Evolutionary conservation across 1,284 basidiomycete species (phyloP).

Genomic region (Coniophora puteana): DNA sequence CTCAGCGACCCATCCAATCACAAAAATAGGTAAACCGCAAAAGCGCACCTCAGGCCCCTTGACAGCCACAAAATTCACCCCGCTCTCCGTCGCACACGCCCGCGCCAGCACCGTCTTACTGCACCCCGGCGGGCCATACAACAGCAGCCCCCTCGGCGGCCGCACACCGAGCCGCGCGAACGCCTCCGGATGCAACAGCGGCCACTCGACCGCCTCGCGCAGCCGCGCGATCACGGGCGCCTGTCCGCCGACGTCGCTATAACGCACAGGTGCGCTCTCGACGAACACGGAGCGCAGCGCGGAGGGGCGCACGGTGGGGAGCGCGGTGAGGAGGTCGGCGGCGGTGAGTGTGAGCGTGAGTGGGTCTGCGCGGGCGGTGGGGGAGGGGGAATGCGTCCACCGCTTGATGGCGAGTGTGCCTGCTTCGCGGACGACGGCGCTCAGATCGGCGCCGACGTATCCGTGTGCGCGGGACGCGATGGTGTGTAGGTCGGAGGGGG

Average conservation of each 20-base stretch:
- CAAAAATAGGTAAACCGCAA: not conserved
- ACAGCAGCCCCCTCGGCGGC: conserved; percentile 86
- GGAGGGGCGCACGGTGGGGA: conserved; percentile 84
- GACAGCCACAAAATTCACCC: conserved; percentile 96
- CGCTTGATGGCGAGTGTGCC: conserved; percentile 90
- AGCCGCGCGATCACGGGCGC: conserved; percentile 76
- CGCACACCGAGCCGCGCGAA: conserved; percentile 87
- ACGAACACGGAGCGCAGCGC: conserved; percentile 93
- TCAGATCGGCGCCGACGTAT: conserved; percentile 95
- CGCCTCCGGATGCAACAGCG: conserved; percentile 79
- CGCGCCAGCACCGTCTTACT: conserved; percentile 95
- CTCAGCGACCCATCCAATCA: too few species aligned
- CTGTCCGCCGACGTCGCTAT: conserved; percentile 91
- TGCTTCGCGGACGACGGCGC: conserved; percentile 89
- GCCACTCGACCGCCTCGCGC: conserved; percentile 93
- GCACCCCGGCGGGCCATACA: conserved; percentile 98
- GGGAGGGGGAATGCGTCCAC: conserved; percentile 43
- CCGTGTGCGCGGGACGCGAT: conserved; percentile 87
- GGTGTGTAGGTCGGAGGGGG: conserved; percentile 53
- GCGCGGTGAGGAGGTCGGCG: conserved; percentile 67
- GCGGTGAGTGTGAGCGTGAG: conserved; percentile 45
- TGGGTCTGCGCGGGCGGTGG: conserved; percentile 19
- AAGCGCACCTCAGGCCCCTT: conserved; percentile 87
- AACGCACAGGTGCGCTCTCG: conserved; percentile 81
- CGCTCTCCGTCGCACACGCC: conserved; percentile 92